These are phyloP conservation scores for Candida arabinofermentans DNA, from an alignment of 805 yeast genomes.

Conservation along the genomic window DNA sequence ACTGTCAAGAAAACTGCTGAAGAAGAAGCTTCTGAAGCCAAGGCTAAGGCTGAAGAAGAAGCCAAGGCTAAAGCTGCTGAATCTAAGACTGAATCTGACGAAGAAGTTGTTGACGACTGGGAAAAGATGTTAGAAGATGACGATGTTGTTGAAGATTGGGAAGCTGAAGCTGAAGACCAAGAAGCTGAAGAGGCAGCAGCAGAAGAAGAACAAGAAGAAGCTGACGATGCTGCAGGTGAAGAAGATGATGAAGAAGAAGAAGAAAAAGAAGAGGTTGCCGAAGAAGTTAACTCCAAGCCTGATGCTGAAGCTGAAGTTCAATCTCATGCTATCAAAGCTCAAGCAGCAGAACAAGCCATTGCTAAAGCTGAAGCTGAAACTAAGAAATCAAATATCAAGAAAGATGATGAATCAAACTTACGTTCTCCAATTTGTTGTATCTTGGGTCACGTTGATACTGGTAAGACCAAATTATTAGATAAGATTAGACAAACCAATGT, in stretches of 20 bases:
- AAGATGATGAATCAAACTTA: conserved; percentile 42
- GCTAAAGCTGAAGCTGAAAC: conserved; percentile 15
- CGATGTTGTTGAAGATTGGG: conserved; percentile 23
- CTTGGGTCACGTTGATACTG: conserved; percentile 99
- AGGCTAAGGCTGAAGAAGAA: conserved; percentile 13
- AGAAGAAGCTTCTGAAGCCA: conserved; percentile 27
- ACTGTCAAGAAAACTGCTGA: conserved; percentile 31
- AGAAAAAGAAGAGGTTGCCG: too few species aligned
- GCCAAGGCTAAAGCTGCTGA: conserved; percentile 23
- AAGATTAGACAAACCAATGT: conserved; percentile 98
- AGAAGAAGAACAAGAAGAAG: conserved; percentile 28
- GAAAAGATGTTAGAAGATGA: too few species aligned
- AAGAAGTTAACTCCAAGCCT: too few species aligned
- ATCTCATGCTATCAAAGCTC: conserved; percentile 20
- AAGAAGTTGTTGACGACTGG: too few species aligned
- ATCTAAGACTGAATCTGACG: conserved; percentile 30
- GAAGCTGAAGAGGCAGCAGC: conserved; percentile 22
- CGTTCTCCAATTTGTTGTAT: conserved; percentile 99
- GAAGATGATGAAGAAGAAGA: too few species aligned
- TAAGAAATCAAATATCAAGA: conserved; percentile 17
- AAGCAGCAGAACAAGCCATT: conserved; percentile 4
- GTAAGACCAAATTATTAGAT: conserved; percentile 95
- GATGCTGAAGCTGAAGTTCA: not conserved
- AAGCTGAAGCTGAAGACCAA: conserved; percentile 9
- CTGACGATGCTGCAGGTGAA: conserved; percentile 27